Evolutionary conservation across 2,329 filamentous ascomycete genomes (phyloP).

Genomic region (Nigrospora sphaerica): DNA sequence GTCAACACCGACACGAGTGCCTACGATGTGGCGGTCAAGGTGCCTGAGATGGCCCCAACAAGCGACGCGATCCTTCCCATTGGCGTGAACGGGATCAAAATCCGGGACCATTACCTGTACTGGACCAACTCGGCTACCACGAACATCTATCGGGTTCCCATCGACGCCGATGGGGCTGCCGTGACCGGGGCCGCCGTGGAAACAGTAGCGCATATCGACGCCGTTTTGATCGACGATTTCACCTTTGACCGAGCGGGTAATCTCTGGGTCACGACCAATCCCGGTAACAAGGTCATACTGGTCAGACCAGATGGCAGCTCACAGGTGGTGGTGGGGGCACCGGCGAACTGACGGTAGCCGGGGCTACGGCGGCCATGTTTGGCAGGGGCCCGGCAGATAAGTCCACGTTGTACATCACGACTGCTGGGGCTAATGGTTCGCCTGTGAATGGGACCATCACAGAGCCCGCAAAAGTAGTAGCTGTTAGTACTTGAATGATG

Average conservation of each 20-base stretch:
- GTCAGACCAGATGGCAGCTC: slow-evolving; percentile 3
- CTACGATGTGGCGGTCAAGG: slow-evolving; percentile 10
- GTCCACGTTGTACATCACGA: slow-evolving; percentile 13
- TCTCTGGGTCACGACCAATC: slow-evolving; percentile 12
- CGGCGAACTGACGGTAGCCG: slow-evolving; percentile 9
- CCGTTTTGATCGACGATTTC: slow-evolving; percentile 16
- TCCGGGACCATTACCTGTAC: slow-evolving; percentile 16
- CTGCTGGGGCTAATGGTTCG: slow-evolving; percentile 9
- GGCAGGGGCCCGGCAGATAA: slow-evolving; percentile 10
- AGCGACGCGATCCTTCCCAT: slow-evolving; percentile 3
- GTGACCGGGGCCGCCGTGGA: slow-evolving; percentile 7
- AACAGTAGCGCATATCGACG: slow-evolving; percentile 7
- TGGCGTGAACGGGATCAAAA: slow-evolving; percentile 20
- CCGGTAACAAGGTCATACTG: slow-evolving; percentile 10
- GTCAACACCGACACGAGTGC: slow-evolving; percentile 13
- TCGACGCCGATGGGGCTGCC: slow-evolving; percentile 8
- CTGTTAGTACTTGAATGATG: slow-evolving; percentile 15
- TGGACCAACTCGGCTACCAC: slow-evolving; percentile 15
- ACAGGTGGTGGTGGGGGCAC: slow-evolving; percentile 9
- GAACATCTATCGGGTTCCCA: slow-evolving; percentile 10
- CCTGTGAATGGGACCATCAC: slow-evolving; percentile 12
- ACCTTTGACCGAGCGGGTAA: slow-evolving; percentile 9
- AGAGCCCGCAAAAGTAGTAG: slow-evolving; percentile 18
- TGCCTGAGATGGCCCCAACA: slow-evolving; percentile 15
- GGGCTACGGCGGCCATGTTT: slow-evolving; percentile 12